These are phyloP conservation scores for Porphyra umbilicalis DNA, from an alignment of 31 red algal genomes.

Conservation along the genomic window DNA sequence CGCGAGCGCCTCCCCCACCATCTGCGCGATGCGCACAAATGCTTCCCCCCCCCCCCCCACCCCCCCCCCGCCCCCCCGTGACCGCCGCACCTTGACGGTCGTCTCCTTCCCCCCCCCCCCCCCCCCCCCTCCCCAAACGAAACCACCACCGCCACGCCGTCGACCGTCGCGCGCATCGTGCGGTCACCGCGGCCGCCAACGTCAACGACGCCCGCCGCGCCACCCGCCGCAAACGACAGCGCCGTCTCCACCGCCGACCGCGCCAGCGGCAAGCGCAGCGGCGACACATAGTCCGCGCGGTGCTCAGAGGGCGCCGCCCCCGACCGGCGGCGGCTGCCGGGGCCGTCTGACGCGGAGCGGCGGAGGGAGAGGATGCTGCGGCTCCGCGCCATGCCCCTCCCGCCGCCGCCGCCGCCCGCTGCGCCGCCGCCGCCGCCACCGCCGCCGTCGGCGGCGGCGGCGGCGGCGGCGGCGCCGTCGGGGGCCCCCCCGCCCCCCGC, in stretches of 20 bases:
- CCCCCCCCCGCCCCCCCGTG: neutral
- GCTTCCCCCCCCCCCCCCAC: neutral
- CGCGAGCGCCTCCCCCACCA: neutral
- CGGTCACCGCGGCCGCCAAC: neutral
- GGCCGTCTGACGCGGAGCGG: neutral
- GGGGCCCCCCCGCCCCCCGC: neutral
- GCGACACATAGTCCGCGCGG: neutral
- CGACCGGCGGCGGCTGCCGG: neutral
- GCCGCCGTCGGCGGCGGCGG: neutral
- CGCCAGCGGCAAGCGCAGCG: neutral
- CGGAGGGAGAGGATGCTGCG: neutral
- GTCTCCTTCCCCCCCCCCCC: neutral
- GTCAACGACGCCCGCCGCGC: neutral
- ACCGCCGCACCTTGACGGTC: neutral
- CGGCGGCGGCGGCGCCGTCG: neutral
- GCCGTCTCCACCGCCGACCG: neutral
- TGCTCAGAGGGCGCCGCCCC: neutral
- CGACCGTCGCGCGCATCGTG: neutral
- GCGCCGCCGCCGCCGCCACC: neutral
- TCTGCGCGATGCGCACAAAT: neutral
- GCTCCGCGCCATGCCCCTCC: neutral
- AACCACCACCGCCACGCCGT: neutral
- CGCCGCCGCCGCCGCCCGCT: neutral
- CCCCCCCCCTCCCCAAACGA: neutral
- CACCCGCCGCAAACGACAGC: neutral